Conservation (phyloP, 208 protist species). For the Naegleria lovaniensis region DNA sequence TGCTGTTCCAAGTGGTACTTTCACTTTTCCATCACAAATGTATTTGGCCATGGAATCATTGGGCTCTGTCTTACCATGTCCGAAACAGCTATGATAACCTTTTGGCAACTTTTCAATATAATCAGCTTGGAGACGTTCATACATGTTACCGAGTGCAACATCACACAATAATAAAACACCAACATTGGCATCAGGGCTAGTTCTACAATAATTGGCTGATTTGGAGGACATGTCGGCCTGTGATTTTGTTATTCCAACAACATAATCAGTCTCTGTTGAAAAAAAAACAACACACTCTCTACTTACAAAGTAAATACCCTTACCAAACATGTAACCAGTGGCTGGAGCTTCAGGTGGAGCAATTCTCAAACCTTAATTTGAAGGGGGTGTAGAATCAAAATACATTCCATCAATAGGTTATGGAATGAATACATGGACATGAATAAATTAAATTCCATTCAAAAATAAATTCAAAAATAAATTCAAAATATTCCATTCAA, state of each 20-base stretch:
- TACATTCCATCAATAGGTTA: no score
- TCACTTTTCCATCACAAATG: slow-evolving; percentile 32
- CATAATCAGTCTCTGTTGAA: not conserved
- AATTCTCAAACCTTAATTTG: slow-evolving; percentile 77
- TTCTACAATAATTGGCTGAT: slow-evolving; percentile 71
- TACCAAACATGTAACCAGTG: slow-evolving; percentile 63
- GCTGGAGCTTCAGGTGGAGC: slow-evolving; percentile 77
- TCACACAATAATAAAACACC: slow-evolving; percentile 74
- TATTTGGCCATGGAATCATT: not conserved
- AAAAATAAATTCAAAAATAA: no score
- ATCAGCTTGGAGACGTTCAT: slow-evolving; percentile 41
- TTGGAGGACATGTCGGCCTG: slow-evolving; percentile 65
- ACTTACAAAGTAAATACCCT: slow-evolving; percentile 21
- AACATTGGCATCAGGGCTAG: slow-evolving; percentile 46
- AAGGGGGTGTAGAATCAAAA: no score
- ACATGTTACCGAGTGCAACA: slow-evolving; percentile 67
- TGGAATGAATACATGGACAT: no score
- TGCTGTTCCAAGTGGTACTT: slow-evolving; percentile 32
- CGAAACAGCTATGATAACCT: slow-evolving; percentile 10
- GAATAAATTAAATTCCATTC: no score
- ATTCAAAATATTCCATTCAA: no score
- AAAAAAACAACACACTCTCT: not conserved
- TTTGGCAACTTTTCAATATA: not conserved
- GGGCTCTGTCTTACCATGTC: slow-evolving; percentile 27
- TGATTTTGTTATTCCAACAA: slow-evolving; percentile 43